A percentile compares a stretch with the other conserved stretches of the same genome.
These are phyloP conservation scores for Exophiala oligosperma DNA, from an alignment of 2,329 filamentous ascomycete genomes.

Conservation along the genomic window DNA sequence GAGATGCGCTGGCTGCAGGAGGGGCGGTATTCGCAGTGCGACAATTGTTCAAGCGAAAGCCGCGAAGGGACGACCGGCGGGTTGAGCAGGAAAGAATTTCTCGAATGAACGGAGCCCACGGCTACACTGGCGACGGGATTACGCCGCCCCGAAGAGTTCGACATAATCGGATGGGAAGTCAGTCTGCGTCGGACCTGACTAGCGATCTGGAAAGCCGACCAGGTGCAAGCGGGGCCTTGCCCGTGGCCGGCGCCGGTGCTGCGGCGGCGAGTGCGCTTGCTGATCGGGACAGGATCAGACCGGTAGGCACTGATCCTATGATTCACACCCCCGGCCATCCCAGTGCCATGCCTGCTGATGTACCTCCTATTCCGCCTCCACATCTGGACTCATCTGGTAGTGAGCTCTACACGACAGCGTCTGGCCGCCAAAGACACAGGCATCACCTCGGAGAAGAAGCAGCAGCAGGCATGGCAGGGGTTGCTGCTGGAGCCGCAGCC, in stretches of 20 bases:
- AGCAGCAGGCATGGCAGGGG: slow-evolving; percentile 36
- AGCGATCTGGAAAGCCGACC: slow-evolving; percentile 20
- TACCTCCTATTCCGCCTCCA: slow-evolving; percentile 42
- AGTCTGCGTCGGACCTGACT: slow-evolving; percentile 29
- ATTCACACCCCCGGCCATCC: slow-evolving; percentile 29
- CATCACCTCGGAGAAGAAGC: slow-evolving; percentile 33
- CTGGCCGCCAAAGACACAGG: slow-evolving; percentile 28
- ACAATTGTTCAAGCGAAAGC: slow-evolving; percentile 61
- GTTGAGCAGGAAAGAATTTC: slow-evolving; percentile 54
- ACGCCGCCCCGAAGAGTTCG: slow-evolving; percentile 32
- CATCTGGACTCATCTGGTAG: slow-evolving; percentile 42
- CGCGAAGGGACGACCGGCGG: slow-evolving; percentile 57
- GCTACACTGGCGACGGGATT: slow-evolving; percentile 70
- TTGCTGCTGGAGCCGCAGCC: slow-evolving; percentile 32
- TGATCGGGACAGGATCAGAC: slow-evolving; percentile 28
- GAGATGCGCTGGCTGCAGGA: slow-evolving; percentile 64
- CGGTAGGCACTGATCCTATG: slow-evolving; percentile 35
- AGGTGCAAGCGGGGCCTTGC: slow-evolving; percentile 20
- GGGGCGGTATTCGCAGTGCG: slow-evolving; percentile 62
- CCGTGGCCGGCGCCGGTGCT: slow-evolving; percentile 21
- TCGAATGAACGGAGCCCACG: slow-evolving; percentile 57
- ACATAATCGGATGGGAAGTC: slow-evolving; percentile 25
- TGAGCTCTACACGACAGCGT: slow-evolving; percentile 32
- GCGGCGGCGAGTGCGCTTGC: slow-evolving; percentile 29
- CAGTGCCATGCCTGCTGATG: slow-evolving; percentile 34